A percentile compares a stretch with the other conserved stretches of the same genome.
These are phyloP conservation scores for Geranium incanum DNA, from an alignment of 441 rosid species.

Conservation along the genomic window DNA sequence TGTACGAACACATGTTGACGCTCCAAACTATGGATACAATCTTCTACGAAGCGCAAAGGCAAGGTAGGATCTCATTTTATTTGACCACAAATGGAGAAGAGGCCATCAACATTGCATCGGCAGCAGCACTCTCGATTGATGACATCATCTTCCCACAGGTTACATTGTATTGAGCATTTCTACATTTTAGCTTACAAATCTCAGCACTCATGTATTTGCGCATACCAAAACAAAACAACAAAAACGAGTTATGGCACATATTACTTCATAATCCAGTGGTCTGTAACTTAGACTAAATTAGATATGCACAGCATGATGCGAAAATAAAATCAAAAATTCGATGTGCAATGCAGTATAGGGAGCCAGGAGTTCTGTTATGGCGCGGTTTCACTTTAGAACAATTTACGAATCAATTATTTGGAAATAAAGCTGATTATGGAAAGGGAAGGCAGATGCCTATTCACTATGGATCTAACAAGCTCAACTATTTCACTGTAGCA, in stretches of 20 bases:
- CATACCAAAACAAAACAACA: no score
- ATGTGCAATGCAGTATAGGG: background rate
- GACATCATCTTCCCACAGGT: background rate
- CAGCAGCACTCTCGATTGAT: no score
- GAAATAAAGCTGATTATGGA: background rate
- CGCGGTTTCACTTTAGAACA: background rate
- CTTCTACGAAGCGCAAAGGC: no score
- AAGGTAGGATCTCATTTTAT: no score
- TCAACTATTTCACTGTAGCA: background rate
- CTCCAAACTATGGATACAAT: no score
- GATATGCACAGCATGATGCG: background rate
- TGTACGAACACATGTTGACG: no score
- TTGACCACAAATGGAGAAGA: no score
- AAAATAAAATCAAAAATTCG: background rate
- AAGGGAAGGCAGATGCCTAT: background rate
- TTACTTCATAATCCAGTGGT: background rate
- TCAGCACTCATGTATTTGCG: background rate
- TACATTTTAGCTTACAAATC: background rate
- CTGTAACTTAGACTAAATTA: background rate
- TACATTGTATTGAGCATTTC: background rate
- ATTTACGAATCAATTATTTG: background rate
- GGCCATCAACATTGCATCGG: no score
- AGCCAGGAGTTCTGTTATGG: background rate
- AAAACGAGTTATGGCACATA: no score
- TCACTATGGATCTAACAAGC: conserved; percentile 4